Evolutionary conservation across 345 rosid species (phyloP).

Genomic region (Triadica sebifera): DNA sequence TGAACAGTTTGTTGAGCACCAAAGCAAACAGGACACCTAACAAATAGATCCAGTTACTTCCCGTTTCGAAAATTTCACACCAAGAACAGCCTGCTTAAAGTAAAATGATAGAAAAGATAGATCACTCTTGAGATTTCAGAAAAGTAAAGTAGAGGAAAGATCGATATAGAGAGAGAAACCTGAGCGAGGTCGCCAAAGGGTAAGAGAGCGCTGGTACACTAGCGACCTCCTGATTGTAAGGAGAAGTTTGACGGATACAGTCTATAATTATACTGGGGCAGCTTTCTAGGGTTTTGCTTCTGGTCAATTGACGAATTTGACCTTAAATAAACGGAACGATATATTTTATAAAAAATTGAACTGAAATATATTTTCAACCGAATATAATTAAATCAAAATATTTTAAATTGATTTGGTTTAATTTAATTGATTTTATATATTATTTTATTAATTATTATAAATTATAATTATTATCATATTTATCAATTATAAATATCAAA

Average conservation of each 20-base stretch:
- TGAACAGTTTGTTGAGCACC: neutral
- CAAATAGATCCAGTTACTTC: neutral
- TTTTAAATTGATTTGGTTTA: too few species aligned
- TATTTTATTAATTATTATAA: too few species aligned
- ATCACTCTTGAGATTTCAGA: neutral
- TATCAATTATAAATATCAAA: too few species aligned
- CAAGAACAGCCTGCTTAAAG: neutral
- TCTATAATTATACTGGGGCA: neutral
- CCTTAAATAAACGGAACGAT: too few species aligned
- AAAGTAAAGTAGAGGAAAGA: neutral
- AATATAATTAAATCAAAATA: too few species aligned
- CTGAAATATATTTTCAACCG: too few species aligned
- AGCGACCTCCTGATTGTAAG: slow-evolving; percentile 7
- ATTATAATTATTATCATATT: too few species aligned
- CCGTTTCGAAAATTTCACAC: too few species aligned
- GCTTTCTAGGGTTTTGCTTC: slow-evolving; percentile 13
- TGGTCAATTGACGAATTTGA: neutral
- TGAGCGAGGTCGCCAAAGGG: slow-evolving; percentile 1
- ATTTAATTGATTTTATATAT: too few species aligned
- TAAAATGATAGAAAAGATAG: neutral
- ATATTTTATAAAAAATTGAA: too few species aligned
- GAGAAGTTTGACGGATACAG: neutral
- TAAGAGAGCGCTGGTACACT: neutral
- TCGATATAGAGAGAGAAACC: neutral
- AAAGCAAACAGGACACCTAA: neutral